phyloP scores from a whole-genome alignment of 164 flowering plant species.

The Tetracentron sinense region DNA sequence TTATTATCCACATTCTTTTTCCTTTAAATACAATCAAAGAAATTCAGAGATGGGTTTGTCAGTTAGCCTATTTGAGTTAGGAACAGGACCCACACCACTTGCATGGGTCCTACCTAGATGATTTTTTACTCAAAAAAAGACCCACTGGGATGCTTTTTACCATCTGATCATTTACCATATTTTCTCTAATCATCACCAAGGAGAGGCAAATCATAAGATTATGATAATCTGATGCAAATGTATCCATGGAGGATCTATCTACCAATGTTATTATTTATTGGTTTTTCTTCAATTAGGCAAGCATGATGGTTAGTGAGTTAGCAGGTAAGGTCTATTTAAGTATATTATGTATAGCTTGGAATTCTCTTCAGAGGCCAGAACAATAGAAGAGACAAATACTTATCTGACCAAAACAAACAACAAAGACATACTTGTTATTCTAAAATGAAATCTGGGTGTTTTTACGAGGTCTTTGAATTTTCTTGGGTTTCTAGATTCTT shows the following conservation, averaged over 20 bases:
- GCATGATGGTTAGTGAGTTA: too few relatives aligned
- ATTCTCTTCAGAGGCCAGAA: too few relatives aligned
- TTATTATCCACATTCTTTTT: neutral
- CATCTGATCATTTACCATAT: neutral
- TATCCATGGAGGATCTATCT: too few relatives aligned
- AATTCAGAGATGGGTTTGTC: neutral
- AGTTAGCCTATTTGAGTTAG: neutral
- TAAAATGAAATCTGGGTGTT: neutral
- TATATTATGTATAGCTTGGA: too few relatives aligned
- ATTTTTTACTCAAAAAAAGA: neutral
- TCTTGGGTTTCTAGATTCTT: neutral
- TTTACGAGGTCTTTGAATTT: neutral
- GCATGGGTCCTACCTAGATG: neutral
- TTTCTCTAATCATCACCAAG: neutral
- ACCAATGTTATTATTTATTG: too few relatives aligned
- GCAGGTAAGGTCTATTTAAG: too few relatives aligned
- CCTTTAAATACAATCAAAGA: neutral
- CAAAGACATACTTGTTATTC: neutral
- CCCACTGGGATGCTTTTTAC: neutral
- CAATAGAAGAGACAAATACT: too few relatives aligned
- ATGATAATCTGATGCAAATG: neutral
- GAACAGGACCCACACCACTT: neutral
- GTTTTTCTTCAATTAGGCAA: too few relatives aligned
- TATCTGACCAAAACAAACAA: too few relatives aligned
- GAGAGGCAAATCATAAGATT: neutral